These are phyloP conservation scores for Colletotrichum nymphaeae DNA, from an alignment of 2,329 filamentous ascomycete species.

Conservation along the genomic window DNA sequence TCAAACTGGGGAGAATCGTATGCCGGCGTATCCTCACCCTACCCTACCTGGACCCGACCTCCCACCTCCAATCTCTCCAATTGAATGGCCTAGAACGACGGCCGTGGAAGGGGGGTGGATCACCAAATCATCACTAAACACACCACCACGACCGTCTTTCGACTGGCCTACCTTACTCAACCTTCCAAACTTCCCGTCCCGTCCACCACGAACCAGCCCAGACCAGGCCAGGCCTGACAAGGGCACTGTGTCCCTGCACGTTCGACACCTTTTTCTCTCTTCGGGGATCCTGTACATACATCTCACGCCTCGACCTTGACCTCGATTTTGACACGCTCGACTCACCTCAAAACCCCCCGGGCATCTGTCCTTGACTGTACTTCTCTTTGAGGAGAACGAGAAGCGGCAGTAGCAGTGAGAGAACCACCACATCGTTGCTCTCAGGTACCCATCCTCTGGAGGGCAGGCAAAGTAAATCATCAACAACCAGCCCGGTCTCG, in stretches of 20 bases:
- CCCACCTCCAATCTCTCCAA: constrained; percentile 21
- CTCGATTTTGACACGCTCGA: not conserved
- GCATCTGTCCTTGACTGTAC: not conserved
- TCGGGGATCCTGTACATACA: constrained; percentile 17
- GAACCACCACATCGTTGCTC: not conserved
- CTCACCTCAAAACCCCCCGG: not conserved
- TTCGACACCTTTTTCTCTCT: constrained; percentile 2
- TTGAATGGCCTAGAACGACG: constrained; percentile 27
- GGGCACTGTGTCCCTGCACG: constrained; percentile 32
- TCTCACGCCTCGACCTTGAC: constrained; percentile 1
- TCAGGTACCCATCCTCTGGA: not conserved
- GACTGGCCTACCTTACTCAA: constrained; percentile 27
- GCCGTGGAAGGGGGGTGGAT: constrained; percentile 24
- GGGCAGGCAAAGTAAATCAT: not conserved
- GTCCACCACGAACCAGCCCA: constrained; percentile 33
- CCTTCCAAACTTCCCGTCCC: constrained; percentile 36
- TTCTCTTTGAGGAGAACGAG: not conserved
- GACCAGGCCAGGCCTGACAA: constrained; percentile 25
- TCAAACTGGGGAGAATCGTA: not conserved
- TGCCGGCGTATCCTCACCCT: not conserved
- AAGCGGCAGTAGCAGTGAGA: not conserved
- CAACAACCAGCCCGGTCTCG: not conserved
- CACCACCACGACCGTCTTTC: constrained; percentile 27
- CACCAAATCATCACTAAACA: constrained; percentile 33
- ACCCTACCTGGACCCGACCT: constrained; percentile 5